Conservation (phyloP, 805 yeast species). For the Candida rishiriensis region DNA sequence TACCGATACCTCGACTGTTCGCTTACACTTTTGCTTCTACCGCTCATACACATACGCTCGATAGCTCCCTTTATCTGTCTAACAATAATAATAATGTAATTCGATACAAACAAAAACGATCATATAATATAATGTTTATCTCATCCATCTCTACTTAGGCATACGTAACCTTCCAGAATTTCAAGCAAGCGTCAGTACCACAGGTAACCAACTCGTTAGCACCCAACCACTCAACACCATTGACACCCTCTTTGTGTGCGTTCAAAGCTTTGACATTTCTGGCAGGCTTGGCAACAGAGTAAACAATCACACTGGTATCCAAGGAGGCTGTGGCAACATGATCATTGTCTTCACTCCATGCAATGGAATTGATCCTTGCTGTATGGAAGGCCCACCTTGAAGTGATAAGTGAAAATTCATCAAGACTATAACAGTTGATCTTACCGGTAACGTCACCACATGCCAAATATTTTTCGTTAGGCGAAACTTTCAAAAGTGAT, state of each 20-base stretch:
- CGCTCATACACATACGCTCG: too few relatives aligned
- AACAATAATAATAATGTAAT: too few relatives aligned
- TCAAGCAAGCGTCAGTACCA: constrained; percentile 80
- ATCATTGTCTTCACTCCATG: constrained; percentile 75
- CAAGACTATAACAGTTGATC: constrained; percentile 62
- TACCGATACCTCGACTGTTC: too few relatives aligned
- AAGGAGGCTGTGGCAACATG: constrained; percentile 74
- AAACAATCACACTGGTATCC: constrained; percentile 77
- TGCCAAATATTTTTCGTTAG: constrained; percentile 64
- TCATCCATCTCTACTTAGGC: constrained; percentile 3
- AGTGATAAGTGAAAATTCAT: constrained; percentile 56
- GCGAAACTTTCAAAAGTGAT: constrained; percentile 63
- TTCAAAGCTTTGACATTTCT: constrained; percentile 68
- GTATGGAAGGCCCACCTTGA: constrained; percentile 96
- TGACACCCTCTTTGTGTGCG: constrained; percentile 88
- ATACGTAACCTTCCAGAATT: constrained; percentile 54
- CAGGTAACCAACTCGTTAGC: constrained; percentile 53
- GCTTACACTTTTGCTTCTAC: too few relatives aligned
- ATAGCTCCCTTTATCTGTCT: too few relatives aligned
- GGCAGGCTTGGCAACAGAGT: constrained; percentile 74
- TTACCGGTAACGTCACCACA: constrained; percentile 88
- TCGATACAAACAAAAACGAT: too few relatives aligned
- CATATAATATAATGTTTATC: neutral
- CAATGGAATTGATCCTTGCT: constrained; percentile 68
- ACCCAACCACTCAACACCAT: constrained; percentile 62